Conservation (phyloP, 2,329 filamentous ascomycete genomes). For the Fusarium buharicum region DNA sequence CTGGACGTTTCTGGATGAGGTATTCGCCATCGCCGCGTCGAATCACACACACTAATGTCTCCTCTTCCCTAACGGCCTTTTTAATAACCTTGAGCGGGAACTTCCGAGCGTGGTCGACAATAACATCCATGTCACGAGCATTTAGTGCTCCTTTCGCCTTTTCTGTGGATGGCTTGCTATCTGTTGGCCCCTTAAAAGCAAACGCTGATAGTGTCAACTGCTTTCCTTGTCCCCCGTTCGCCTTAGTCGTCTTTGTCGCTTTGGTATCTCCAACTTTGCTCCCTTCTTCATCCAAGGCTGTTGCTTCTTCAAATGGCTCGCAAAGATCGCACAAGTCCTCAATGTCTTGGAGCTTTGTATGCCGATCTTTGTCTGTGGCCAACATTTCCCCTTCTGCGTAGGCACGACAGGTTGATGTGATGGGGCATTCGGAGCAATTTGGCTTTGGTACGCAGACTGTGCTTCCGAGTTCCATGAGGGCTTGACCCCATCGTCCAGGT, state of each 20-base stretch:
- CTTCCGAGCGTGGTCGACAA: constrained; percentile 58
- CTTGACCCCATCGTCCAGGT: constrained; percentile 71
- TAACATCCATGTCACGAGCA: constrained; percentile 47
- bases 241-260: constrained; percentile 21
- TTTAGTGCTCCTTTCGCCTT: constrained; percentile 25
- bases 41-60: constrained; percentile 65
- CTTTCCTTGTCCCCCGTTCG: constrained; percentile 22
- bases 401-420: constrained; percentile 62
- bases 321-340: constrained; percentile 64
- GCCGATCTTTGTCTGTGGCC: constrained; percentile 32
- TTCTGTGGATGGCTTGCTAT: constrained; percentile 7
- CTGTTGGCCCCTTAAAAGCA: constrained; percentile 43
- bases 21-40: constrained; percentile 57
- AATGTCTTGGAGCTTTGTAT: constrained; percentile 54
- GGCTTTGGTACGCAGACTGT: constrained; percentile 70
- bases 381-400: constrained; percentile 59
- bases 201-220: constrained; percentile 52
- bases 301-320: constrained; percentile 56
- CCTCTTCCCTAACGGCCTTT: constrained; percentile 63
- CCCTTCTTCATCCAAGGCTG: constrained; percentile 37
- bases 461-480: constrained; percentile 72
- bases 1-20: constrained; percentile 62
- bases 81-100: constrained; percentile 64
- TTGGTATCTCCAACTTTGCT: constrained; percentile 12
- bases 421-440: constrained; percentile 63